Evolutionary conservation across 257 asterid species (phyloP), one percentile per base, ranked within the genome.

Genomic region (Petunia secreta): DNA sequence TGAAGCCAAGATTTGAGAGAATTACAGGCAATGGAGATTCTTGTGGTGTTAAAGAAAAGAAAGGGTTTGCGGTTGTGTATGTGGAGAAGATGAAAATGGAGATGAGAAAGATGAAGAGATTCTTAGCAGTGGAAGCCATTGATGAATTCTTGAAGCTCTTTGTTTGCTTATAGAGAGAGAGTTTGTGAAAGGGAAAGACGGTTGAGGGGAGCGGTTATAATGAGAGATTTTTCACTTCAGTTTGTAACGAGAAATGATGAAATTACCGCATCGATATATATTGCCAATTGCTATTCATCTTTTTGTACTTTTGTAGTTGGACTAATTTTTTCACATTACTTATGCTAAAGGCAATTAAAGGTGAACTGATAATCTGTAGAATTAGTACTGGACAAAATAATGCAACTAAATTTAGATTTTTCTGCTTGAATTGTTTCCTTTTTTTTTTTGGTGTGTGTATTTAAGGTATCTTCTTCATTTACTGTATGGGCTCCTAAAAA

Each of bases 1-100:
- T 84, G 87, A 88, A 91, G 37, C 94, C 94, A 7, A 89, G 96
- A 14, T 84, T 69, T 79, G 89, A 81, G 87, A 94, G 93, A 44
- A 89, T 60, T 81, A 85, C 36, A 41, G 86, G 79, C 63, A 90
- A 83, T 53, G 80, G 67, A 2, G 91, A 79, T 11, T 87, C 79
- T 83, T 55, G 40, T 82, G 84, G 10, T 81, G 82, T 59, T 54
- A 57, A 37, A 48, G 63, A 8, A 41, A 58, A 11, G 2, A 75
- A 41, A 6, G 66, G 44, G 46, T 2, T 3, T 52, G 81, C 8
- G 7, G 80, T 15, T 68, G 44, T 8, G 78, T 53, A 0, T 64
- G 63, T 3, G 79, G 8, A 2, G 63, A 73, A 44, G 75, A 40
- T 6, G 75, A 74, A 69, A 55, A 79, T 77, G 41, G 69, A 74